phyloP scores from a whole-genome alignment of 495 filamentous ascomycete species.

The Trichoderma virens region DNA sequence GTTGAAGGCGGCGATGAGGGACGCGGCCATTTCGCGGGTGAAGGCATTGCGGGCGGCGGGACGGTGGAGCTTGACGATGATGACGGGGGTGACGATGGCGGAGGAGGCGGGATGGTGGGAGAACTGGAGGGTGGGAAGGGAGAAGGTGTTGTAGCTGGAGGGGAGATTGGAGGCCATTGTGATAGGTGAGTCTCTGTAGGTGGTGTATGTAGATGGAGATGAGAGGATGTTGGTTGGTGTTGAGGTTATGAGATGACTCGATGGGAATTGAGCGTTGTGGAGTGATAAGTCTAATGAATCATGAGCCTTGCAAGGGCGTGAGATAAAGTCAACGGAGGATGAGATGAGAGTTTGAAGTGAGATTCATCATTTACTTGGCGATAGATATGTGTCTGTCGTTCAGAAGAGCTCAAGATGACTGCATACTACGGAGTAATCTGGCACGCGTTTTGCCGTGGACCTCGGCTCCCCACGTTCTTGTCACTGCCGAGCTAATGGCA shows the following conservation, averaged over 20 bases:
- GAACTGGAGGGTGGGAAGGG: slow-evolving; percentile 45
- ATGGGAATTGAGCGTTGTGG: no score
- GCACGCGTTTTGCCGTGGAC: neutral
- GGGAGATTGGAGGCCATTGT: slow-evolving; percentile 10
- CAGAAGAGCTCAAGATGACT: no score
- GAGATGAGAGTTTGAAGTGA: no score
- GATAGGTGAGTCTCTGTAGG: neutral
- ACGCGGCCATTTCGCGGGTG: slow-evolving; percentile 45
- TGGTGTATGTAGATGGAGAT: neutral
- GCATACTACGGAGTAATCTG: neutral
- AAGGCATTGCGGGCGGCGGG: slow-evolving; percentile 58
- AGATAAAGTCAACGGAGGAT: no score
- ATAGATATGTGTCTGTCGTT: no score
- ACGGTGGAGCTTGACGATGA: slow-evolving; percentile 49
- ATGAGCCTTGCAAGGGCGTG: no score
- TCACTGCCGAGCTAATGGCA: neutral
- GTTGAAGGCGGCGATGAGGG: slow-evolving; percentile 46
- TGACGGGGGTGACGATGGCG: slow-evolving; percentile 42
- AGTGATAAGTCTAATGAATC: no score
- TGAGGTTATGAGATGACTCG: no score
- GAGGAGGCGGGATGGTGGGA: slow-evolving; percentile 45
- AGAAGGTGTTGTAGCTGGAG: slow-evolving; percentile 18
- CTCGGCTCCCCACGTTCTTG: neutral
- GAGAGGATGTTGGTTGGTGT: neutral
- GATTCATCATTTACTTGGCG: no score